Evolutionary conservation across 1,284 basidiomycete genomes (phyloP).

Genomic region (Microstroma glucosiphilum): DNA sequence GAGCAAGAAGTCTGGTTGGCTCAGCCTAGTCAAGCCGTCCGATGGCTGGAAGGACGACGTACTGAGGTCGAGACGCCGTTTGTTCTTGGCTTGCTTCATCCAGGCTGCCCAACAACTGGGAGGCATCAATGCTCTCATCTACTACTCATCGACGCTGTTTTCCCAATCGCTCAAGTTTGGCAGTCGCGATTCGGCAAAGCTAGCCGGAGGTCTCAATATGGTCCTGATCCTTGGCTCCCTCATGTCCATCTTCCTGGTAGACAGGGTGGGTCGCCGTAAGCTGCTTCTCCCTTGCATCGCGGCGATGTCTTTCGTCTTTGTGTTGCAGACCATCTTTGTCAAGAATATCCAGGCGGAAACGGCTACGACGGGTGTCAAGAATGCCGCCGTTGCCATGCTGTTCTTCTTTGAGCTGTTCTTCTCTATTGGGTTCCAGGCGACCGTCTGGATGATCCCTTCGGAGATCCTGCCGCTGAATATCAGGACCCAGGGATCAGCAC

Average conservation of each 20-base stretch:
- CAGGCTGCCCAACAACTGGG: conserved; percentile 12
- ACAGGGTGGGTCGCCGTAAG: conserved; percentile 3
- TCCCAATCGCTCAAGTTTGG: conserved; percentile 4
- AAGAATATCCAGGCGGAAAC: conserved; percentile 6
- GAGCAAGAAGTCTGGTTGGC: neutral
- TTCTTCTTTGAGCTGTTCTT: conserved; percentile 13
- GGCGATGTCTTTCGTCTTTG: conserved; percentile 10
- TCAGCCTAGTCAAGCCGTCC: conserved; percentile 4
- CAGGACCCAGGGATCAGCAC: conserved; percentile 8
- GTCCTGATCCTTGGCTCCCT: conserved; percentile 8
- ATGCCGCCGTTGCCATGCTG: conserved; percentile 8
- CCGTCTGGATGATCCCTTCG: conserved; percentile 12
- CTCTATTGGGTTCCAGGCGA: conserved; percentile 11
- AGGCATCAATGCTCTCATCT: conserved; percentile 13
- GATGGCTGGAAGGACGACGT: conserved; percentile 8
- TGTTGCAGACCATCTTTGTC: conserved; percentile 8
- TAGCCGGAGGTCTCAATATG: conserved; percentile 11
- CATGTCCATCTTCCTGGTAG: conserved; percentile 9
- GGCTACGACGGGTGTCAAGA: neutral
- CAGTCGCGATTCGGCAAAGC: conserved; percentile 3
- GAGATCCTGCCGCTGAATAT: conserved; percentile 10
- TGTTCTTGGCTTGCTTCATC: conserved; percentile 12
- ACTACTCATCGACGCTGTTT: conserved; percentile 10
- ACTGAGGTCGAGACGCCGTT: neutral
- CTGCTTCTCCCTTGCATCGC: conserved; percentile 10